These are phyloP conservation scores for Tetracladium marchalianum DNA, from an alignment of 495 filamentous ascomycete species.

Conservation along the genomic window DNA sequence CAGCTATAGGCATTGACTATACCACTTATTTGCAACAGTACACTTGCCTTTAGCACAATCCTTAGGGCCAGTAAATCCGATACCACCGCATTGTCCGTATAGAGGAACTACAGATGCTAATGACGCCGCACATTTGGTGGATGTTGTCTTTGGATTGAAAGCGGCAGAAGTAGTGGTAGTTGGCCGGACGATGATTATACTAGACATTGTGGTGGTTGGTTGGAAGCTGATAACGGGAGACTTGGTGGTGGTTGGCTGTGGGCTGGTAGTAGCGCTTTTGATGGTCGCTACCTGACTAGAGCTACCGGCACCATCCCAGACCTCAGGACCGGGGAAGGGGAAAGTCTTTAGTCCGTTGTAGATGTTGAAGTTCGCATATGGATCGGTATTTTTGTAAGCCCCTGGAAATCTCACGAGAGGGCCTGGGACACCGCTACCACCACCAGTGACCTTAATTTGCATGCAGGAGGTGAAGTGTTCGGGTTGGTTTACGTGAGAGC, in stretches of 20 bases:
- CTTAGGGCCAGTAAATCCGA: conserved; percentile 35
- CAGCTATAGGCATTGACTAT: conserved; percentile 44
- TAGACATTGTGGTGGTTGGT: no score
- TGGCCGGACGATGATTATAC: no score
- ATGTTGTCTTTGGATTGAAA: no score
- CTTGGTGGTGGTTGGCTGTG: no score
- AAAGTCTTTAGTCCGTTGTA: conserved; percentile 12
- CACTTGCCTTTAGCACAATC: conserved; percentile 37
- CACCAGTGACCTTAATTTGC: conserved; percentile 48
- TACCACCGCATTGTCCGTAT: conserved; percentile 45
- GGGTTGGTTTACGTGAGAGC: no score
- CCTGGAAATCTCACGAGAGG: conserved; percentile 41
- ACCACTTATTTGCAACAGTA: conserved; percentile 35
- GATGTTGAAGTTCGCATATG: conserved; percentile 10
- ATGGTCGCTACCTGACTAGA: no score
- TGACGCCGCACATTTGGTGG: no score
- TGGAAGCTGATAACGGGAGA: no score
- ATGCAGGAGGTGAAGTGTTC: conserved; percentile 40
- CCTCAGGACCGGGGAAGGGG: conserved; percentile 26
- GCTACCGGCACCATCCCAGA: conserved; percentile 31
- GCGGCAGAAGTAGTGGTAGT: no score
- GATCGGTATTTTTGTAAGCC: conserved; percentile 43
- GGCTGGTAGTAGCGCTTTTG: no score
- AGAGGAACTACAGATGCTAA: conserved; percentile 28
- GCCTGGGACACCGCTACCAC: conserved; percentile 34